These are phyloP conservation scores for Brasilioporus rufonigricans DNA, from an alignment of 768 basidiomycete species.

Conservation along the genomic window DNA sequence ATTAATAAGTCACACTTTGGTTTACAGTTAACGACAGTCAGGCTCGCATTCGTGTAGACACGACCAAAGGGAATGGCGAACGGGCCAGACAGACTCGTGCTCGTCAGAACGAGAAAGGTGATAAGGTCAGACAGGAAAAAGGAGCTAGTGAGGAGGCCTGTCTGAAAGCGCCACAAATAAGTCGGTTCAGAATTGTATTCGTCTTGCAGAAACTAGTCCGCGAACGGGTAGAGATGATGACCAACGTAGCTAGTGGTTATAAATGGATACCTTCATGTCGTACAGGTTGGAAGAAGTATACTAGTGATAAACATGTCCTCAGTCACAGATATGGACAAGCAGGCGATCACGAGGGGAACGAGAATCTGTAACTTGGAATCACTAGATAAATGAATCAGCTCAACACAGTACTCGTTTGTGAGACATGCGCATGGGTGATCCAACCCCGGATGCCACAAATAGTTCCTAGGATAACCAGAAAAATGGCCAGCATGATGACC, in stretches of 20 bases:
- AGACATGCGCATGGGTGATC: too few species aligned
- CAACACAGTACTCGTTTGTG: too few species aligned
- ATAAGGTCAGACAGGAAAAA: neutral
- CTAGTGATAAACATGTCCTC: conserved; percentile 36
- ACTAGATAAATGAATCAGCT: conserved; percentile 28
- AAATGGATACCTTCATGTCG: too few species aligned
- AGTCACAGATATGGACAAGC: conserved; percentile 45
- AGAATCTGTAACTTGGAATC: conserved; percentile 38
- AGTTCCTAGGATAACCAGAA: too few species aligned
- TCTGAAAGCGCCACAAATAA: conserved; percentile 1
- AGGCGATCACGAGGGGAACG: conserved; percentile 42
- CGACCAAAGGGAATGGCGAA: too few species aligned
- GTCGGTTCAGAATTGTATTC: neutral
- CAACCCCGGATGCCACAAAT: too few species aligned
- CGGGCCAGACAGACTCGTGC: conserved; percentile 32
- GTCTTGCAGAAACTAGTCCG: neutral
- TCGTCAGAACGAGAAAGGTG: conserved; percentile 27
- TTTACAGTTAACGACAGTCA: too few species aligned
- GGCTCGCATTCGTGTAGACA: too few species aligned
- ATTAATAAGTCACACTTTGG: too few species aligned
- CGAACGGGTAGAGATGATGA: neutral
- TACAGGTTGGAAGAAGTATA: neutral
- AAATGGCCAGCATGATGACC: too few species aligned
- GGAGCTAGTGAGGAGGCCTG: neutral
- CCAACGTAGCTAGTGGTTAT: neutral